Percentiles rank a stretch among this genome's conserved stretches.
Evolutionary conservation across 768 basidiomycete genomes (phyloP).

Genomic region (Xerocomellus intermedius): DNA sequence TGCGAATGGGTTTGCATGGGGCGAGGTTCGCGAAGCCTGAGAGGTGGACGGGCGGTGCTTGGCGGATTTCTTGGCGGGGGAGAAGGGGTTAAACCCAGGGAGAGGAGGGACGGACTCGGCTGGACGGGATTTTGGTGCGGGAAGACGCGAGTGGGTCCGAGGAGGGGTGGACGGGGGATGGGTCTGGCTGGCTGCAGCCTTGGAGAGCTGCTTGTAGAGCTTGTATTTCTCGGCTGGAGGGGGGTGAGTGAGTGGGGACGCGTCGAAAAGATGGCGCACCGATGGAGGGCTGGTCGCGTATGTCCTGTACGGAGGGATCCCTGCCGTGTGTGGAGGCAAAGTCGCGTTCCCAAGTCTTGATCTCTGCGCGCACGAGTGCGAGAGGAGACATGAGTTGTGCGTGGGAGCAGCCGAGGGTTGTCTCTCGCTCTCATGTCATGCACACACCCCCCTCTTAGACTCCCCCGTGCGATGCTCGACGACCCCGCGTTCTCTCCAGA

Average conservation of each 20-base stretch:
- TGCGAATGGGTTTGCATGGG: slow-evolving; percentile 42
- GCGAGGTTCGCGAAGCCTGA: slow-evolving; percentile 2
- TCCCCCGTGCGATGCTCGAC: too few species aligned
- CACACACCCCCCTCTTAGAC: not conserved
- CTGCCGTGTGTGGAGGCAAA: slow-evolving; percentile 57
- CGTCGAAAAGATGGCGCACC: slow-evolving; percentile 44
- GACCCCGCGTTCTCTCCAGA: too few species aligned
- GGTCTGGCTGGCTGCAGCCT: slow-evolving; percentile 30
- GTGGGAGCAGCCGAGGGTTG: not conserved
- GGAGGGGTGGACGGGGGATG: slow-evolving; percentile 35
- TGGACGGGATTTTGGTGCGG: slow-evolving; percentile 50
- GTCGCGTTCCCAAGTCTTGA: slow-evolving; percentile 75
- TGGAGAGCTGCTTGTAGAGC: slow-evolving; percentile 74
- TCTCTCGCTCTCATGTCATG: too few species aligned
- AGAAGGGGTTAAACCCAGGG: slow-evolving; percentile 72
- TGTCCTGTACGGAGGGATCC: slow-evolving; percentile 68
- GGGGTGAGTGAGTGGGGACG: not conserved
- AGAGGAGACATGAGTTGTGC: slow-evolving; percentile 13
- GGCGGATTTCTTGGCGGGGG: slow-evolving; percentile 58
- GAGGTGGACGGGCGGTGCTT: slow-evolving; percentile 17
- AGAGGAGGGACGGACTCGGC: slow-evolving; percentile 52
- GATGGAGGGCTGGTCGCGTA: slow-evolving; percentile 56
- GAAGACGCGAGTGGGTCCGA: slow-evolving; percentile 25
- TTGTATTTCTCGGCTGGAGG: slow-evolving; percentile 73
- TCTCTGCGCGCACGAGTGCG: slow-evolving; percentile 54